These are phyloP conservation scores for Coemansia sp. DNA, from an alignment of 192 early-diverging fungal genomes.

Conservation along the genomic window DNA sequence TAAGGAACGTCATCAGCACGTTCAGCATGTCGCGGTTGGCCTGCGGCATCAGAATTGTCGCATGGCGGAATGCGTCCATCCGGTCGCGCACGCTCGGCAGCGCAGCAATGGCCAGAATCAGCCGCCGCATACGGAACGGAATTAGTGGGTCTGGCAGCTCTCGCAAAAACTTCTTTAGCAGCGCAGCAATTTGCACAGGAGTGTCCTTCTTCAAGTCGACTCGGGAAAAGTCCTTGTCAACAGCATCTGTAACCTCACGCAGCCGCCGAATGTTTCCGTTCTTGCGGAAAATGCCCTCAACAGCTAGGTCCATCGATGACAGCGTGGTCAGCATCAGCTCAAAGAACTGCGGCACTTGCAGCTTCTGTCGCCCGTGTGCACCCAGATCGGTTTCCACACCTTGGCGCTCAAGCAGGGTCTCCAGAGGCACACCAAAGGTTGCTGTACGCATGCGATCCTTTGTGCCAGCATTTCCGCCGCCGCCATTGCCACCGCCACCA, in stretches of 20 bases:
- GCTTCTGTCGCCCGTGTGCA: slow-evolving; percentile 61
- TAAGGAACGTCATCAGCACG: slow-evolving; percentile 86
- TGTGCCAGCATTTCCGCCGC: slow-evolving; percentile 10
- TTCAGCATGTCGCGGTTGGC: slow-evolving; percentile 89
- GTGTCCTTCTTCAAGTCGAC: slow-evolving; percentile 73
- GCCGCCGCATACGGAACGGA: slow-evolving; percentile 80
- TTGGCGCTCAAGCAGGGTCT: slow-evolving; percentile 78
- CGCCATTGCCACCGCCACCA: slow-evolving; percentile 13
- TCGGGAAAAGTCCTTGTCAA: slow-evolving; percentile 78
- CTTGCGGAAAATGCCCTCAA: slow-evolving; percentile 96
- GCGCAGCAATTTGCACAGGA: slow-evolving; percentile 88
- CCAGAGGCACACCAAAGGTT: slow-evolving; percentile 90
- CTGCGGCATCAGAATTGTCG: slow-evolving; percentile 83
- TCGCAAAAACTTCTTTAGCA: slow-evolving; percentile 94
- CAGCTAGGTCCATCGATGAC: slow-evolving; percentile 70
- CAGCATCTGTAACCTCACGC: slow-evolving; percentile 78
- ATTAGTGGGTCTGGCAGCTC: slow-evolving; percentile 95
- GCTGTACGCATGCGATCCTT: slow-evolving; percentile 62
- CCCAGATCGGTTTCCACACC: slow-evolving; percentile 78
- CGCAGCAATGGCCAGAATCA: slow-evolving; percentile 82
- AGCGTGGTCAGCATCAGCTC: slow-evolving; percentile 77
- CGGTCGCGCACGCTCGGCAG: slow-evolving; percentile 57
- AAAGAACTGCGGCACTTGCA: slow-evolving; percentile 82
- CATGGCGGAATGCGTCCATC: slow-evolving; percentile 75
- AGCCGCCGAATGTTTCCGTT: slow-evolving; percentile 94